Percentiles rank a stretch among this genome's conserved stretches.
Conservation (phyloP, 495 filamentous ascomycete species). For the Schizothecium vesticola region DNA sequence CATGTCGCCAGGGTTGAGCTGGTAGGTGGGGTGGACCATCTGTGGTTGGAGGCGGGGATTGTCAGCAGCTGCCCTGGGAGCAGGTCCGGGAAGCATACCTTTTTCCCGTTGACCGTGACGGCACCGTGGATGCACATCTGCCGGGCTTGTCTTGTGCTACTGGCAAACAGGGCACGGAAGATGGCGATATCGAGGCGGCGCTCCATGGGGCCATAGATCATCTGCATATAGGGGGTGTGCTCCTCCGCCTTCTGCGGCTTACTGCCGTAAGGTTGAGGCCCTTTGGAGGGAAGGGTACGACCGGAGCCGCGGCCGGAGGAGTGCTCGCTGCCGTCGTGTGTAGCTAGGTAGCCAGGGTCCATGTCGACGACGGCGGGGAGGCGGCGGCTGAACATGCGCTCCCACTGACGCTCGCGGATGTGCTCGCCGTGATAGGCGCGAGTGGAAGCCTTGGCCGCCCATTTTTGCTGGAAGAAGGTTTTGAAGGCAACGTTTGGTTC, state of each 20-base stretch:
- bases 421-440: conserved; percentile 93
- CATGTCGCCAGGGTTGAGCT: conserved; percentile 95
- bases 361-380: conserved; percentile 79
- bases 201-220: conserved; percentile 88
- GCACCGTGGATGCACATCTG: conserved; percentile 90
- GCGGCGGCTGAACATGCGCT: conserved; percentile 78
- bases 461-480: conserved; percentile 99
- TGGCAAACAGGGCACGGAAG: conserved; percentile 88
- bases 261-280: too few relatives aligned
- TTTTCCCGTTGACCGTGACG: conserved; percentile 93
- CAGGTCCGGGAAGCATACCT: conserved; percentile 49
- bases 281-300: neutral
- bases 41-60: conserved; percentile 25
- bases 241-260: neutral
- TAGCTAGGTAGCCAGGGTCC: conserved; percentile 68
- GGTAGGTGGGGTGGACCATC: conserved; percentile 91
- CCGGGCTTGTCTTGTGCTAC: conserved; percentile 86
- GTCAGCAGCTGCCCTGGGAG: neutral
- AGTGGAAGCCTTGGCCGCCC: conserved; percentile 72
- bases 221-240: conserved; percentile 77
- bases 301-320: conserved; percentile 81
- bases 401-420: conserved; percentile 83
- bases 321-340: conserved; percentile 69
- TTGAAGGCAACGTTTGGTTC: conserved; percentile 29
- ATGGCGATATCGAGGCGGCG: conserved; percentile 86